A percentile compares a stretch with the other conserved stretches of the same genome.
phyloP scores from a whole-genome alignment of 306 rosid species.

The Sicyos baderoa region DNA sequence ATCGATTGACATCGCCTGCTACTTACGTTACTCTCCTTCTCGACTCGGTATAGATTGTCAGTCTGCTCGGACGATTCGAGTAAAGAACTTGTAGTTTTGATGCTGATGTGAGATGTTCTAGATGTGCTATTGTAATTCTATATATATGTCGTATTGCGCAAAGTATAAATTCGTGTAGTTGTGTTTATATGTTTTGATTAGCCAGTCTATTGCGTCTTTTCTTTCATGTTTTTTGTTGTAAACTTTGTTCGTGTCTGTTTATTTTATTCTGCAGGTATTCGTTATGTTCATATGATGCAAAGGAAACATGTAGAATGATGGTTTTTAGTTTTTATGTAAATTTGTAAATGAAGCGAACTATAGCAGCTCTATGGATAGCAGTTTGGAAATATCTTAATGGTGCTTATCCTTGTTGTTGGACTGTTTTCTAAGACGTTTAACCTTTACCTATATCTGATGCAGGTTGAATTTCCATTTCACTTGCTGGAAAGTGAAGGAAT shows the following conservation, averaged over 20 bases:
- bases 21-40: background rate
- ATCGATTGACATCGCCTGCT: background rate
- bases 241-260: background rate
- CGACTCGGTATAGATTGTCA: background rate
- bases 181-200: background rate
- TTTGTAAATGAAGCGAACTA: background rate
- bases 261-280: background rate
- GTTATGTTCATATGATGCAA: background rate
- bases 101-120: background rate
- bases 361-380: background rate
- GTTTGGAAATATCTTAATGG: background rate
- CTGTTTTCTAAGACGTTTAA: constrained; percentile 8
- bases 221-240: background rate
- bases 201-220: background rate
- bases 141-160: background rate
- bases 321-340: background rate
- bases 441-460: background rate
- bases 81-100: background rate
- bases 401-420: background rate
- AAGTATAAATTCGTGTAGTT: background rate
- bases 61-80: background rate
- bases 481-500: background rate
- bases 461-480: background rate
- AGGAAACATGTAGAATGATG: background rate
- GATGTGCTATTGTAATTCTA: background rate